Base-by-base conservation (phyloP, 2,329 filamentous ascomycete species). In the Colletotrichum salicis region DNA sequence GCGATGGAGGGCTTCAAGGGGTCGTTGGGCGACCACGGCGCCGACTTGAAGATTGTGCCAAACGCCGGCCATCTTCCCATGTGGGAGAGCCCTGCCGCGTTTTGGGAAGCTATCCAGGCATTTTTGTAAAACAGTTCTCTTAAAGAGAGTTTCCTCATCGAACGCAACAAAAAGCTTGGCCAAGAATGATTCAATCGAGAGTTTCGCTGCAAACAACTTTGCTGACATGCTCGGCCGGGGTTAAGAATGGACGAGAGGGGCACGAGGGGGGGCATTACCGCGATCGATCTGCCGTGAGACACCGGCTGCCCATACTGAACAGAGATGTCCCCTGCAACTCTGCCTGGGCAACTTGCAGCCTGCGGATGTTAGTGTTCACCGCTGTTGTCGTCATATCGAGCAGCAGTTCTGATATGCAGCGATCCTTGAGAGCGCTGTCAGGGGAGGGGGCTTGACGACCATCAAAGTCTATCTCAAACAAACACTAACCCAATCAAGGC, bases 1-100 rank as follows among this genome's bases (percentile, higher is more conserved):
- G 92, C 92, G 4, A 97, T 97, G 94, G 90, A 92, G 65, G 90
- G 90, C 15, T 94, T 95, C 87, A 89, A 86, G 66, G 85, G 81
- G 0, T 79, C 83, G 22, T 79, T 94, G 54, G 91, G 92, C 0
- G 80, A 83, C 11, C 79, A 80, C 0, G 89, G 87, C 0, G 87
- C 87, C 0, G 86, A 89, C 70, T 86, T 95, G 74, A 89, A 87
- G 78, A 81, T 93, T 69, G 88, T 97, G 11, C 88, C 93, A 0
- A 84, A 87, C 10, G 90, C 94, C 0, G 94, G 94, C 0, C 94
- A 97, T 83, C 81, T 97, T 77, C 94, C 94, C 0, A 97, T 97
- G 93, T 91, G 91, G 59, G 94, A 97, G 82, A 88, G 90, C 75
- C 91, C 93, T 0, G 82, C 85, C 68, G 90, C 86, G 4, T 95